phyloP scores from a whole-genome alignment of 163 green algal genomes.

The Chlorella variabilis region DNA sequence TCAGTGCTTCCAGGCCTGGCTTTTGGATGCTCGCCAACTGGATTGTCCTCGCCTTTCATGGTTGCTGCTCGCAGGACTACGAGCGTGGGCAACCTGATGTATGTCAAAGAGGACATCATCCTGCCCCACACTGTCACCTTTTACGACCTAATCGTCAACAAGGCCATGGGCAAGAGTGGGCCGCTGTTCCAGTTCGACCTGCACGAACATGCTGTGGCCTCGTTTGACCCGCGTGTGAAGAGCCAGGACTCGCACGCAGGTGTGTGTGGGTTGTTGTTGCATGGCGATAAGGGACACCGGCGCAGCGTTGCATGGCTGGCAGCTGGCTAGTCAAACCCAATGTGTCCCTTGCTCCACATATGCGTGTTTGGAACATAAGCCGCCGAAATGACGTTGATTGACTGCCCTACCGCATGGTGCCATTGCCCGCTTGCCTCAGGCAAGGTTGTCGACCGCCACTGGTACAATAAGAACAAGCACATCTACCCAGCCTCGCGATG shows the following conservation, averaged over 20 bases:
- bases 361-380: too few relatives aligned
- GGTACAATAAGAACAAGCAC: slow-evolving; percentile 98
- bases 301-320: background rate
- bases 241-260: slow-evolving; percentile 85
- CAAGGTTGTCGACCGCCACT: slow-evolving; percentile 94
- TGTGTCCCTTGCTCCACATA: too few relatives aligned
- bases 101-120: slow-evolving; percentile 99
- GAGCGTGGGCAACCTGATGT: slow-evolving; percentile 88
- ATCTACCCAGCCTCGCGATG: slow-evolving; percentile 96
- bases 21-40: too few relatives aligned
- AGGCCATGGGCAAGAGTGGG: slow-evolving; percentile 87
- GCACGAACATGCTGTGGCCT: slow-evolving; percentile 87
- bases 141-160: slow-evolving; percentile 94
- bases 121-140: slow-evolving; percentile 91
- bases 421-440: slow-evolving; percentile 46
- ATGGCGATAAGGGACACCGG: background rate
- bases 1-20: too few relatives aligned
- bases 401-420: too few relatives aligned
- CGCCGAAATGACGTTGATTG: too few relatives aligned
- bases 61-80: slow-evolving; percentile 48
- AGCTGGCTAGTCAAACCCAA: too few relatives aligned
- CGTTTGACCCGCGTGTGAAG: slow-evolving; percentile 84
- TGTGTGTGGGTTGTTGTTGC: background rate
- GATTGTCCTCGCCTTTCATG: too few relatives aligned
- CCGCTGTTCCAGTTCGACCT: slow-evolving; percentile 98